Evolutionary conservation across 495 filamentous ascomycete species (phyloP), one percentile per base, ranked within the genome.

Genomic region (Parathielavia hyrcaniae): DNA sequence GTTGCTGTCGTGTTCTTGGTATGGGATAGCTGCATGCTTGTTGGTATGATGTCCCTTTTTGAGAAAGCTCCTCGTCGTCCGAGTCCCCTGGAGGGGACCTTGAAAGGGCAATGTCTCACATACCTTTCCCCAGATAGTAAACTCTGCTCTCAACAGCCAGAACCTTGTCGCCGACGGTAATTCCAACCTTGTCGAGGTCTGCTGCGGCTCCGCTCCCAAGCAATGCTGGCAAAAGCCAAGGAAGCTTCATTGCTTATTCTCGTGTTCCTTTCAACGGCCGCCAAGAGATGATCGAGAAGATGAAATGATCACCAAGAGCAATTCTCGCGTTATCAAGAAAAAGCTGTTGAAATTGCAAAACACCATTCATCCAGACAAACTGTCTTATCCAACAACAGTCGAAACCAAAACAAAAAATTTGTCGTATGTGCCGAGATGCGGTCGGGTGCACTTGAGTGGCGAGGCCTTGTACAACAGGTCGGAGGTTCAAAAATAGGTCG

Each of bases 131-230:
- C 17, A 16, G 72, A 81, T 93, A n/a, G n/a, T n/a, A 72, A 85
- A 95, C 68, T 91, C 88, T 36, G 41, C 17, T 12, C 16, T 81
- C 76, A 55, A 89, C 88, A 71, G 89, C 79, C 60, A 91, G 93
- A 77, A 95, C 89, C 71, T 93, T 95, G 70, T 84, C 82, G n/a
- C 89, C 89, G 30, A 86, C 82, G 20, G 80, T 77, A 14, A 80
- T 79, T 2, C 39, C 43, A 22, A 95, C 86, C 36, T 81, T 80
- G 34, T 82, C 75, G 38, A 79, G 40, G 19, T 73, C 71, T 30
- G 68, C 60, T 17, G 71, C 64, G 26, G 71, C 34, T 50, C 17
- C 57, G 22, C 64, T 63, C 22, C 69, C 62, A 48, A 73, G 65
- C 22, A 73, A 50, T 5, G 68, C 66, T 36, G 66, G 50, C 22